These are phyloP conservation scores for Parastagonospora avenae DNA, from an alignment of 2,329 filamentous ascomycete genomes.

Conservation along the genomic window DNA sequence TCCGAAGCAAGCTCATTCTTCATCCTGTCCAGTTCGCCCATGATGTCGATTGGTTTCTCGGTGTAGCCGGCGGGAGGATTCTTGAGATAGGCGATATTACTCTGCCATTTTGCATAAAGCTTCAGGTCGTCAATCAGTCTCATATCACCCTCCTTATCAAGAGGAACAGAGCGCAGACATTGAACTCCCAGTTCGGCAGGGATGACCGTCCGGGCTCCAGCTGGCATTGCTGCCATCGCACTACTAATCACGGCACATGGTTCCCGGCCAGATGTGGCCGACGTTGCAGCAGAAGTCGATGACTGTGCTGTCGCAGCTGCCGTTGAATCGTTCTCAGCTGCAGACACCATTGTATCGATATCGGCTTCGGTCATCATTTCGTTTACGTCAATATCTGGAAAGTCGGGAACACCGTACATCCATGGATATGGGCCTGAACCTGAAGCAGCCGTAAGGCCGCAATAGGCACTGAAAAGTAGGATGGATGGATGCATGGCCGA, in stretches of 20 bases:
- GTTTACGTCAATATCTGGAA: slow-evolving; percentile 31
- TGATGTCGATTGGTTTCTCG: slow-evolving; percentile 46
- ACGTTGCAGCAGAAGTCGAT: slow-evolving; percentile 16
- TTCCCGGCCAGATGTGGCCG: slow-evolving; percentile 27
- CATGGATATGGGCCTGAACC: slow-evolving; percentile 32
- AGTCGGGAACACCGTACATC: slow-evolving; percentile 43
- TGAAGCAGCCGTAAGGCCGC: slow-evolving; percentile 23
- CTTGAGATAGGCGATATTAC: slow-evolving; percentile 47
- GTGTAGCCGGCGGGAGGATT: slow-evolving; percentile 45
- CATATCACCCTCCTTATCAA: slow-evolving; percentile 40
- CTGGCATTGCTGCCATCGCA: slow-evolving; percentile 30
- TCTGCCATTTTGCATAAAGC: slow-evolving; percentile 46
- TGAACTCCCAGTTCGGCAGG: slow-evolving; percentile 41
- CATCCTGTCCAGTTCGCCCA: slow-evolving; percentile 45
- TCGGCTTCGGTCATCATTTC: slow-evolving; percentile 33
- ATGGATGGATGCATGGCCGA: slow-evolving; percentile 26
- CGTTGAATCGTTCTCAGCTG: slow-evolving; percentile 18
- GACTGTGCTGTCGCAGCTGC: slow-evolving; percentile 17
- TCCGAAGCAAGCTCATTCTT: slow-evolving; percentile 33
- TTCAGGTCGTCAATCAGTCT: slow-evolving; percentile 43
- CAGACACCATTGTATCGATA: slow-evolving; percentile 19
- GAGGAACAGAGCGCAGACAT: slow-evolving; percentile 46
- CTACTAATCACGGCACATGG: slow-evolving; percentile 41
- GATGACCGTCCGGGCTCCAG: slow-evolving; percentile 32
- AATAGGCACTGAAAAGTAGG: slow-evolving; percentile 24